Evolutionary conservation across 352 stramenopile species (phyloP), one percentile per base, ranked within the genome.

Genomic region (Globisporangium paddicum): DNA sequence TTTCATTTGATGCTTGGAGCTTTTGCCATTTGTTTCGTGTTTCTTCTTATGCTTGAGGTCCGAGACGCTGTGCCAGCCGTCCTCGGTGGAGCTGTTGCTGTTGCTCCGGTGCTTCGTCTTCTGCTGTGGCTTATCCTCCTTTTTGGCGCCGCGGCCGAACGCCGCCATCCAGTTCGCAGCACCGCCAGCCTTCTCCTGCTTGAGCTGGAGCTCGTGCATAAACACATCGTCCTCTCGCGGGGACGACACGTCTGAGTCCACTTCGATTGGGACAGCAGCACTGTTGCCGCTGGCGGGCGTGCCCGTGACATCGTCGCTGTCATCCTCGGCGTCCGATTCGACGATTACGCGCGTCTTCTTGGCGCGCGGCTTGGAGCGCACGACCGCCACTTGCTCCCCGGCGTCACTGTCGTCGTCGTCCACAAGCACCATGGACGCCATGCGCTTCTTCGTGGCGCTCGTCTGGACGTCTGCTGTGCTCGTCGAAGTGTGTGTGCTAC

Each of bases 321-420:
- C 54, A 9, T 68, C 57, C 8, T 82, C 73, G 2, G 73, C 80
- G 11, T 90, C 80, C 7, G 80, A 90, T 41, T 90, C 80, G 19
- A 87, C 65, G 63, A 90, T 90, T 2, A 71, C 76, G 5, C 80
- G 67, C 13, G 76, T 65, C 46, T 79, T 77, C 66, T 87, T 87
- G 10, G 55, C 62, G 18, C 70, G 68, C 14, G 73, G 64, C 32
- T 75, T 75, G 8, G 50, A 60, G 5, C 74, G 72, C n/a, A 63
- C 64, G 35, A 73, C 38, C 14, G 71, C 58, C 8, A 84, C 75
- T 8, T 86, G 73, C 5, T 88, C 74, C 10, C 85, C 79, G 35
- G 21, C 38, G 28, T 73, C 69, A 62, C 69, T 69, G 11, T 68
- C 62, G 16, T 65, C 75, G 38, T 72, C 69, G 11, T 79, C 64